A percentile compares a stretch with the other conserved stretches of the same genome.
Conservation (phyloP, 352 stramenopile genomes). For the Globisporangium orthogonon region DNA sequence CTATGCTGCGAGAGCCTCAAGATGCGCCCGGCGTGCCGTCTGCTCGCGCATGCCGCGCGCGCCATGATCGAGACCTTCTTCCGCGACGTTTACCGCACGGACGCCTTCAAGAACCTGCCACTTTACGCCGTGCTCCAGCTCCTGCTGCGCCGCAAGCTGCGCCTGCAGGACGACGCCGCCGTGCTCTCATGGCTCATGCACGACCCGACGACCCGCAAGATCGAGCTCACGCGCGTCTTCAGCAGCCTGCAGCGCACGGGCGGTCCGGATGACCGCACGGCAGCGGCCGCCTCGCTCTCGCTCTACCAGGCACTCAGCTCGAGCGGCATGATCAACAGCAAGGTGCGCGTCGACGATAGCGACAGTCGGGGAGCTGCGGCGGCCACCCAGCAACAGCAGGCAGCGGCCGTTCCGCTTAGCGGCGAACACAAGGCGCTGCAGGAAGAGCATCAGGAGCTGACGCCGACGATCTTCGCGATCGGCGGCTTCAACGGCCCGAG, state of each 20-base stretch:
- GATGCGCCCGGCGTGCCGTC: slow-evolving; percentile 34
- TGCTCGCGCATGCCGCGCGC: slow-evolving; percentile 45
- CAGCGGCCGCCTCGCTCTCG: slow-evolving; percentile 7
- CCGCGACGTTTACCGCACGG: slow-evolving; percentile 40
- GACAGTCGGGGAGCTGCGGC: not conserved
- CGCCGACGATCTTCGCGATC: slow-evolving; percentile 58
- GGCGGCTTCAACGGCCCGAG: slow-evolving; percentile 62
- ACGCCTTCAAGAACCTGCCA: slow-evolving; percentile 51
- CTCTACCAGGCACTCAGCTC: slow-evolving; percentile 15
- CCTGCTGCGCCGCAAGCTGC: slow-evolving; percentile 28
- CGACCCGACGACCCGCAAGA: slow-evolving; percentile 29
- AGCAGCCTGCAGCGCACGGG: slow-evolving; percentile 5
- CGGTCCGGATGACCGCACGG: not conserved
- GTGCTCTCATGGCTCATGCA: slow-evolving; percentile 47
- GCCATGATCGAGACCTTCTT: slow-evolving; percentile 67
- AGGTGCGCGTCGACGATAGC: slow-evolving; percentile 15
- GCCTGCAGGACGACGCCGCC: slow-evolving; percentile 23
- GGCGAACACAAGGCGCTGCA: not conserved
- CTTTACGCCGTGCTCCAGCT: slow-evolving; percentile 35
- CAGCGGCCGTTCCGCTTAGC: not conserved
- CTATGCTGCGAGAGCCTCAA: slow-evolving; percentile 53
- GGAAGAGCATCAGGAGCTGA: slow-evolving; percentile 12
- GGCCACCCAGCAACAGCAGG: no score
- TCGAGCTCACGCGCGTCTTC: slow-evolving; percentile 19
- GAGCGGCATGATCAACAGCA: slow-evolving; percentile 40